Base-by-base conservation (phyloP, 2,329 filamentous ascomycete species). In the Monosporascus sp. region DNA sequence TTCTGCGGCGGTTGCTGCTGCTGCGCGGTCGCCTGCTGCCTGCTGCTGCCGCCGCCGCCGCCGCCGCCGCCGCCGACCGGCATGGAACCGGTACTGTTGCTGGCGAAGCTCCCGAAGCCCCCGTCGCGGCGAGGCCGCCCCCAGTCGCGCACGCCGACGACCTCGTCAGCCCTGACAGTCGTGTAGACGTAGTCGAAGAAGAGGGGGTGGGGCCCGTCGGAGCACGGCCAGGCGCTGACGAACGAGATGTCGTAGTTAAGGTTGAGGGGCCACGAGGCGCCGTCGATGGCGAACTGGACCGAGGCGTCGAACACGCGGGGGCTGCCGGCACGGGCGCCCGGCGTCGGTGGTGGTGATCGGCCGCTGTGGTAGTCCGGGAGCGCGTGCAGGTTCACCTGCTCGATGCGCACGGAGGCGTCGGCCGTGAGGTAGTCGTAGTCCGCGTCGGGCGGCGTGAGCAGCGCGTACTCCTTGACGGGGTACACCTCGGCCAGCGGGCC, bases 181-280 rank as follows among this genome's bases (percentile, higher is more conserved):
- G 75, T 75, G 64, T 83, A 84, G 5, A 75, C 71, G 64, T 89
- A 90, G 65, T 89, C 87, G 65, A 85, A 87, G 68, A 88, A 90
- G 6, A 90, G 75, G 6, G 85, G 83, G 66, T 88, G 84, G 14
- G 84, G 84, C 0, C 83, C 83, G 25, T 77, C 74, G 0, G 75
- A 75, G 66, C 85, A 88, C 6, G 84, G 83, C 75, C 81, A 85
- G 2, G 83, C 82, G n/a, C 73, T 75, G 49, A 88, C 73, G 64
- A 87, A 88, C n/a, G 75, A 79, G 8, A 88, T 83, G 60, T 88
- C 81, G 63, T 82, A 85, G 50, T 75, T 77, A 47, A 88, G 75
- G 8, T 78, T 73, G 57, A 88, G 69, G 18, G 83, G 83, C 82
- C 82, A 87, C 7, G 81, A 84, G 35, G 78, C 73, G 3, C 82